These are phyloP conservation scores for Colletotrichum sp. DNA, from an alignment of 2,329 filamentous ascomycete species.

Conservation along the genomic window DNA sequence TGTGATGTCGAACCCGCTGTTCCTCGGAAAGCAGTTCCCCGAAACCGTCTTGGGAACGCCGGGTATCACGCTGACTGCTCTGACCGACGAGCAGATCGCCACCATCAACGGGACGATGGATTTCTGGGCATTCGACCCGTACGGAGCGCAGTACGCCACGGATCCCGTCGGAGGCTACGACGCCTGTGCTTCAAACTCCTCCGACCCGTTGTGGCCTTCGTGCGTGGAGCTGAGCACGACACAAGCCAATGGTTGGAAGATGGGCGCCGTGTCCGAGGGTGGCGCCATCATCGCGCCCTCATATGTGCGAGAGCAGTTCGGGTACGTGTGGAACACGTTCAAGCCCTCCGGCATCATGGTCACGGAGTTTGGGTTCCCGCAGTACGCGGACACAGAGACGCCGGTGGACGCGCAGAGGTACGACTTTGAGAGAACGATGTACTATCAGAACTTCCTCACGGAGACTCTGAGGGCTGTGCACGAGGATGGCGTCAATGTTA, in stretches of 20 bases:
- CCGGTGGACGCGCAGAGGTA: conserved; percentile 50
- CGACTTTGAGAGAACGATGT: conserved; percentile 57
- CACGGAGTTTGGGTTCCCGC: conserved; percentile 64
- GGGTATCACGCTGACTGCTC: conserved; percentile 46
- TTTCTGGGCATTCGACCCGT: conserved; percentile 63
- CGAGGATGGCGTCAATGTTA: conserved; percentile 60
- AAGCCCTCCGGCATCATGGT: conserved; percentile 47
- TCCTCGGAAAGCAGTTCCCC: conserved; percentile 56
- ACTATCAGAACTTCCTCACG: conserved; percentile 59
- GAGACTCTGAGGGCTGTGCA: conserved; percentile 61
- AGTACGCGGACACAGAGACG: conserved; percentile 50
- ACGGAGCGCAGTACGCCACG: conserved; percentile 54
- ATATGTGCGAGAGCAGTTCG: conserved; percentile 61
- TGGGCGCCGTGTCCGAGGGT: conserved; percentile 59
- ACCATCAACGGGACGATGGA: conserved; percentile 57
- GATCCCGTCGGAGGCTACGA: conserved; percentile 49
- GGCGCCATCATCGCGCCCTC: conserved; percentile 65
- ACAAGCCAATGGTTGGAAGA: conserved; percentile 60
- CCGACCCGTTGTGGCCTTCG: conserved; percentile 48
- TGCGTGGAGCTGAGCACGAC: conserved; percentile 55
- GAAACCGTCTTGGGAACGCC: conserved; percentile 47
- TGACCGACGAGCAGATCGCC: conserved; percentile 51
- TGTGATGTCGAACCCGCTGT: conserved; percentile 58
- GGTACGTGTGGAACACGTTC: conserved; percentile 66
- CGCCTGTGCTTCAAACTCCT: conserved; percentile 49